Percentiles rank a stretch among this genome's conserved stretches.
phyloP scores from a whole-genome alignment of 2,329 filamentous ascomycete species.

The Neodidymelliopsis sp. region DNA sequence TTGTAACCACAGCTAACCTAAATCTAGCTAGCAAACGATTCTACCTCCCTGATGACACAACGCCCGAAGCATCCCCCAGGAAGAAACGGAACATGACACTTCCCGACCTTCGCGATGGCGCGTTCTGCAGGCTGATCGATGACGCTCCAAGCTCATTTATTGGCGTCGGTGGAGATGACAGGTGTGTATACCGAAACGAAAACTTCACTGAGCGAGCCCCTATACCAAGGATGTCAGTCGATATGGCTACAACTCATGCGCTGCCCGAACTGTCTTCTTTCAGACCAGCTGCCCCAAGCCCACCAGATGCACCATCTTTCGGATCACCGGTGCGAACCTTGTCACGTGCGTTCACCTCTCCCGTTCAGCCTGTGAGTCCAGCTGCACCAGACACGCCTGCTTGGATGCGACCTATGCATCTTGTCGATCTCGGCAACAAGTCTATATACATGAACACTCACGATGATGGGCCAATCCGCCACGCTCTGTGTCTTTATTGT shows the following conservation, averaged over 20 bases:
- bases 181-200: slow-evolving; percentile 3
- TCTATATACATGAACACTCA: slow-evolving; percentile 39
- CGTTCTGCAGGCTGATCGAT: not conserved
- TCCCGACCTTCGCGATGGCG: not conserved
- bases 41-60: not conserved
- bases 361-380: not conserved
- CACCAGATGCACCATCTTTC: slow-evolving; percentile 3
- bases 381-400: slow-evolving; percentile 26
- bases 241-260: not conserved
- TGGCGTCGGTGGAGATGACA: slow-evolving; percentile 16
- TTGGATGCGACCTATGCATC: slow-evolving; percentile 37
- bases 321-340: not conserved
- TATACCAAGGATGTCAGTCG: not conserved
- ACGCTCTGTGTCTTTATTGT: slow-evolving; percentile 37
- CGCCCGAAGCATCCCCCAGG: slow-evolving; percentile 14
- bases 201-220: slow-evolving; percentile 18
- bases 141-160: not conserved
- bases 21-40: slow-evolving; percentile 21
- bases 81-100: slow-evolving; percentile 19
- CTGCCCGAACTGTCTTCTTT: slow-evolving; percentile 23
- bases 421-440: slow-evolving; percentile 33
- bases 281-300: slow-evolving; percentile 12
- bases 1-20: not conserved
- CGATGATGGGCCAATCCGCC: slow-evolving; percentile 30
- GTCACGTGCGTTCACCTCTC: slow-evolving; percentile 10